These are phyloP conservation scores for Stephanocyclus meneghinianus DNA, from an alignment of 352 stramenopile genomes.

Conservation along the genomic window DNA sequence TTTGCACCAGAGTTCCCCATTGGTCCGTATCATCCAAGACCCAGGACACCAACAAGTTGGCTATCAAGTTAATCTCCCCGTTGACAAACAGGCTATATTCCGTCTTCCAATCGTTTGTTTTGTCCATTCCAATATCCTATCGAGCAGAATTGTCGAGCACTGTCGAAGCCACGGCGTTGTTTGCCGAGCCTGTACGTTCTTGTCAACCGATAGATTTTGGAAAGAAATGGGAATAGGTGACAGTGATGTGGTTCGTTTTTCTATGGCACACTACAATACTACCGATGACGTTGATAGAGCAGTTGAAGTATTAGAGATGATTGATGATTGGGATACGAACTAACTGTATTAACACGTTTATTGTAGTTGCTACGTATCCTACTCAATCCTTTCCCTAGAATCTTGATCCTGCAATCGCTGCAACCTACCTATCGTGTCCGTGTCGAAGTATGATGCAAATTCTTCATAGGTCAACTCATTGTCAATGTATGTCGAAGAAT, in stretches of 20 bases:
- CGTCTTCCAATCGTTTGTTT: constrained; percentile 64
- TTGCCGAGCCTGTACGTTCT: constrained; percentile 62
- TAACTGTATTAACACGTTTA: neutral
- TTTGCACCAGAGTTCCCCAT: neutral
- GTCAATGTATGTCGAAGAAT: neutral
- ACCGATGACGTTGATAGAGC: constrained; percentile 57
- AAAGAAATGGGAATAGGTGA: constrained; percentile 50
- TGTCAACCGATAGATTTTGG: constrained; percentile 57
- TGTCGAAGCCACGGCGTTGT: constrained; percentile 54
- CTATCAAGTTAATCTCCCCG: neutral
- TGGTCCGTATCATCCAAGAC: constrained; percentile 8
- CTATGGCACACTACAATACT: constrained; percentile 80
- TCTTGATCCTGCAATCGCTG: neutral
- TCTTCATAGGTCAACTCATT: constrained; percentile 11
- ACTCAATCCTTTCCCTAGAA: neutral
- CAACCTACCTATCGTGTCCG: neutral
- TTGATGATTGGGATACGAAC: constrained; percentile 1
- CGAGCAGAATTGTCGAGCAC: constrained; percentile 50
- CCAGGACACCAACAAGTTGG: neutral
- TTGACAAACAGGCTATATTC: neutral
- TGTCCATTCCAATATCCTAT: constrained; percentile 52
- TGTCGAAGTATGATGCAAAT: constrained; percentile 4
- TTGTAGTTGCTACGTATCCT: neutral
- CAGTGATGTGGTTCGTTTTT: constrained; percentile 68
- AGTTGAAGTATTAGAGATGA: constrained; percentile 27